Evolutionary conservation across 495 filamentous ascomycete genomes (phyloP).

Genomic region (Antarctomyces pellizariae): DNA sequence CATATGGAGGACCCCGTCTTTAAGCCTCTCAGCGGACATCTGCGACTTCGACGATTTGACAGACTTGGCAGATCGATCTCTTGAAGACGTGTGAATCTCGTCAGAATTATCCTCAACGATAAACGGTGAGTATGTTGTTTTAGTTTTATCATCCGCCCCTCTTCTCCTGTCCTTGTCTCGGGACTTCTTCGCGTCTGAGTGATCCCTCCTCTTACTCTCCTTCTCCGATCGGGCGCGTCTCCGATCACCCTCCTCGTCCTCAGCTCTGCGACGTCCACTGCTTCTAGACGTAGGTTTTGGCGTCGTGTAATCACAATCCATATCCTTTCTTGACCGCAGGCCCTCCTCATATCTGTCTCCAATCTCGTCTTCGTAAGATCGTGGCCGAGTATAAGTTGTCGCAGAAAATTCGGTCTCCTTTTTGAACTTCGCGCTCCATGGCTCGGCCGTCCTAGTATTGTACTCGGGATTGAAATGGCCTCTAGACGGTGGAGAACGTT

Average conservation of each 20-base stretch:
- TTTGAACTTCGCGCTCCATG: slow-evolving; percentile 3
- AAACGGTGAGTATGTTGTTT: slow-evolving; percentile 8
- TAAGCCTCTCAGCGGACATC: slow-evolving; percentile 7
- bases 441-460: slow-evolving; percentile 11
- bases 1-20: slow-evolving; percentile 6
- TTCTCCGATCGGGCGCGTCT: slow-evolving; percentile 12
- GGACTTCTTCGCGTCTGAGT: slow-evolving; percentile 16
- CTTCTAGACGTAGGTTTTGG: slow-evolving; percentile 5
- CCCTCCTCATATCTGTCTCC: slow-evolving; percentile 15
- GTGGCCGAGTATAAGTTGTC: slow-evolving; percentile 6
- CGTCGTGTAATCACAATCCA: slow-evolving; percentile 15
- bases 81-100: slow-evolving; percentile 8
- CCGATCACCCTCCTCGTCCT: slow-evolving; percentile 11
- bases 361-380: slow-evolving; percentile 19
- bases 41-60: neutral
- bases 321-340: slow-evolving; percentile 19
- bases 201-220: slow-evolving; percentile 14
- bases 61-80: slow-evolving; percentile 3
- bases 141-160: slow-evolving; percentile 23
- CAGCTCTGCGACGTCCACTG: slow-evolving; percentile 13
- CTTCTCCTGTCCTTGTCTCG: slow-evolving; percentile 27
- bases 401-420: slow-evolving; percentile 4
- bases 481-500: slow-evolving; percentile 9
- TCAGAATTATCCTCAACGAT: slow-evolving; percentile 16
- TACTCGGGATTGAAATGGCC: slow-evolving; percentile 9